Conservation (phyloP, 768 basidiomycete genomes). For the Chiua virens region DNA sequence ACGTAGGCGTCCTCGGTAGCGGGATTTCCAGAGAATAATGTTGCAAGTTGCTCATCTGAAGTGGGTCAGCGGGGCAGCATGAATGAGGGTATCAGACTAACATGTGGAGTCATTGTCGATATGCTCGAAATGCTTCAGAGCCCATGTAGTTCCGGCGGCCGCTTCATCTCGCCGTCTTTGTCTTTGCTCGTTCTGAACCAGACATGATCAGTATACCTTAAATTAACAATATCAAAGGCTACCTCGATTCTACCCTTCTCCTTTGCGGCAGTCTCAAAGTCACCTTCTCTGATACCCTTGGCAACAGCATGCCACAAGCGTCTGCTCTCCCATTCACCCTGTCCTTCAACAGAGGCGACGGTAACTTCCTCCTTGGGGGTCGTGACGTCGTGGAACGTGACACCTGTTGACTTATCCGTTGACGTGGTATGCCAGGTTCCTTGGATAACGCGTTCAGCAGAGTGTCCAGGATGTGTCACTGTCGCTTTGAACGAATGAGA, state of each 20-base stretch:
- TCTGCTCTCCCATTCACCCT: slow-evolving; percentile 86
- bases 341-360: slow-evolving; percentile 57
- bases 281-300: slow-evolving; percentile 86
- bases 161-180: slow-evolving; percentile 83
- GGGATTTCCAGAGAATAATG: slow-evolving; percentile 59
- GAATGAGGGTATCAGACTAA: slow-evolving; percentile 36
- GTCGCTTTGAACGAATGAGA: slow-evolving; percentile 90
- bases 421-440: slow-evolving; percentile 79
- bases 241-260: slow-evolving; percentile 95
- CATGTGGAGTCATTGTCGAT: slow-evolving; percentile 72
- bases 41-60: slow-evolving; percentile 63
- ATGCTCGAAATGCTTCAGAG: slow-evolving; percentile 73
- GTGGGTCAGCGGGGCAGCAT: background rate
- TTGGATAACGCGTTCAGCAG: slow-evolving; percentile 56
- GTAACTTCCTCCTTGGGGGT: slow-evolving; percentile 73
- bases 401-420: slow-evolving; percentile 46
- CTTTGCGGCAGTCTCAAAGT: slow-evolving; percentile 85
- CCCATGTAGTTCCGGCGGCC: slow-evolving; percentile 71
- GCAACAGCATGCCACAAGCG: slow-evolving; percentile 83
- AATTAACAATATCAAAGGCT: background rate
- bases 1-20: slow-evolving; percentile 76
- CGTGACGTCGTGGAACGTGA: slow-evolving; percentile 75
- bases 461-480: slow-evolving; percentile 51
- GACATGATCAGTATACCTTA: background rate
- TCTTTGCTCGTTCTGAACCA: slow-evolving; percentile 81